Evolutionary conservation across 2,329 filamentous ascomycete species (phyloP), one percentile per base, ranked within the genome.

Genomic region (Penicillium sp.): DNA sequence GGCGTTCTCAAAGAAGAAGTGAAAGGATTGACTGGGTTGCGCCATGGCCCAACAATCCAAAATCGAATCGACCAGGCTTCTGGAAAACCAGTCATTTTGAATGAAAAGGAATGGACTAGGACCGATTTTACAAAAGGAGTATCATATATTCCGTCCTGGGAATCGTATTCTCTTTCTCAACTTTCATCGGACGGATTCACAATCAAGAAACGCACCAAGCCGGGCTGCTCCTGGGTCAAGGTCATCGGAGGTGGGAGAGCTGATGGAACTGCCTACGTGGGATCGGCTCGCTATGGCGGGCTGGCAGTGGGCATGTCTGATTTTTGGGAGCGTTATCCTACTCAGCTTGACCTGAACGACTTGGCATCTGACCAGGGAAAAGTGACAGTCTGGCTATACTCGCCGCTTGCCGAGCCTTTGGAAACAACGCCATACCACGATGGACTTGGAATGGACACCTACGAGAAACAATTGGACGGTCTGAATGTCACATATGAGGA

Each of bases 401-500:
- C 80, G 51, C 85, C 85, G 2, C 73, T 75, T 1, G 83, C 83
- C 0, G 77, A 78, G 29, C 83, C 84, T 0, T 72, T 87, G 50
- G 85, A 87, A 37, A 70, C 85, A 4, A 74, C 83, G 0, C 81
- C 83, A 0, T 87, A 82, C 55, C 85, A 87, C 47, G 83, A 87
- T 58, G 82, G 83, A 0, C 68, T 87, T 7, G 83, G 83, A 0
- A 66, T 83, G 62, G 78, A 85, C 44, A 82, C 78, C 0, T 88
- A 86, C 57, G 76, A 73, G 0, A 78, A 87, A 19, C 81, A 88
- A 66, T 72, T 86, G 0, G 84, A 86, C 57, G 85, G 83, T 1
- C 76, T 87, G 0, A 78, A 85, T 26, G 83, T 88, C 23, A 88
- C 85, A 0, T 88, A 88, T 57, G 85, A 88, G 58, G 85, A 88